These are phyloP conservation scores for Aspergillus transmontanensis DNA, from an alignment of 2,329 filamentous ascomycete species.

Conservation along the genomic window DNA sequence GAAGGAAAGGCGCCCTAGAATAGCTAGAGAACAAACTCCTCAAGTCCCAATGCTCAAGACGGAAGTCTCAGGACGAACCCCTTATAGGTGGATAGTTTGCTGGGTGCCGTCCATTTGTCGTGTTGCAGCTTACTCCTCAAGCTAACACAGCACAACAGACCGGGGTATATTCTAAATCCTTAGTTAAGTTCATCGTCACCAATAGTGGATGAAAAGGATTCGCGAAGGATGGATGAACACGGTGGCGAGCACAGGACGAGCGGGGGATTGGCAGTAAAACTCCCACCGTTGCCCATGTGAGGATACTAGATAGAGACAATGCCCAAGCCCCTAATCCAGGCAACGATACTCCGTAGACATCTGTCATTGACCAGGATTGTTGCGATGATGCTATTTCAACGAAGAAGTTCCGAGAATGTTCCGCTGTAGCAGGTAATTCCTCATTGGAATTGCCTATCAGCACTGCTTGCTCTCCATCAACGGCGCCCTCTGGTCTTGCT, in stretches of 20 bases:
- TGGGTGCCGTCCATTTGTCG: not conserved
- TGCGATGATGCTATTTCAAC: not conserved
- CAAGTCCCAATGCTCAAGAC: conserved; percentile 7
- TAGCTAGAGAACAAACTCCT: conserved; percentile 19
- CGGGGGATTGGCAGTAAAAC: conserved; percentile 8
- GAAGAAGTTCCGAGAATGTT: conserved; percentile 1
- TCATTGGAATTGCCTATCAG: not conserved
- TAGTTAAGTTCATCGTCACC: conserved; percentile 4
- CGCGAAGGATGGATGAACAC: conserved; percentile 2
- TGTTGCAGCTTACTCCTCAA: not conserved
- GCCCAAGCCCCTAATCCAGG: not conserved
- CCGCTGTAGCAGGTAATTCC: not conserved
- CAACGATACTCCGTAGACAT: not conserved
- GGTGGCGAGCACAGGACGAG: not conserved
- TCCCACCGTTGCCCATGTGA: not conserved
- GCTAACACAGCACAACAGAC: not conserved
- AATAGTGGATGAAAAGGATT: conserved; percentile 4
- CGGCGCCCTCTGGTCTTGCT: conserved; percentile 32
- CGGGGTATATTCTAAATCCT: not conserved
- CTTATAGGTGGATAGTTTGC: conserved; percentile 8
- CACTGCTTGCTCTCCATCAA: conserved; percentile 12
- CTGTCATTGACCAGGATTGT: not conserved
- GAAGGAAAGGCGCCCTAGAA: conserved; percentile 9
- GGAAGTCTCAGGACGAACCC: conserved; percentile 11
- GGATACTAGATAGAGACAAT: not conserved